Conservation (phyloP, 192 early-diverging fungal genomes). For the Gryganskiella cystojenkinii region DNA sequence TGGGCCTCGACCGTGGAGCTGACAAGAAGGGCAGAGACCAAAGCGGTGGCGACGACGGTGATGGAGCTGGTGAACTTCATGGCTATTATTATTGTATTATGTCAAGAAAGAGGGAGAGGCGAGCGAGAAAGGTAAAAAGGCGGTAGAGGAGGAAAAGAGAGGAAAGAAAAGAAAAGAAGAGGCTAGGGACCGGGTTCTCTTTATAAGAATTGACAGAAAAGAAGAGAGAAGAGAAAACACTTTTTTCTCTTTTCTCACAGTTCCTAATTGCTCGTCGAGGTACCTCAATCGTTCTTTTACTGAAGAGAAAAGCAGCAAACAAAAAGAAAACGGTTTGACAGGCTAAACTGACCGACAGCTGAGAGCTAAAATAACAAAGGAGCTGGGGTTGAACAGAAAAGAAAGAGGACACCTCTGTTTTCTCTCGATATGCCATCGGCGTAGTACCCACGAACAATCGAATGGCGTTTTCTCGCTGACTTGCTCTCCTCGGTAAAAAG, state of each 20-base stretch:
- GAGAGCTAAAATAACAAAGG: not conserved
- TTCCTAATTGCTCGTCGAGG: too few species aligned
- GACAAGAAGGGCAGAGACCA: constrained; percentile 35
- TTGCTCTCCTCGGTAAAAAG: too few species aligned
- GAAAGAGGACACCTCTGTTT: not conserved
- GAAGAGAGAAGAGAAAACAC: too few species aligned
- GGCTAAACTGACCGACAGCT: too few species aligned
- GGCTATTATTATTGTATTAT: not conserved
- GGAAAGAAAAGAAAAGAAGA: not conserved
- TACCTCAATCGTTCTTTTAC: too few species aligned
- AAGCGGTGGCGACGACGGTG: constrained; percentile 13
- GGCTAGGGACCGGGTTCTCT: not conserved
- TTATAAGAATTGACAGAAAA: too few species aligned
- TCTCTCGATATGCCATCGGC: too few species aligned
- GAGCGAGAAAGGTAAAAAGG: not conserved
- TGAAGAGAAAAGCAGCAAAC: too few species aligned
- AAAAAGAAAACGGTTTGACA: too few species aligned
- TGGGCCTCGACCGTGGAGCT: constrained; percentile 36
- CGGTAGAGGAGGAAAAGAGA: not conserved
- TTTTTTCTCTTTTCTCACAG: too few species aligned
- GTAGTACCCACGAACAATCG: too few species aligned
- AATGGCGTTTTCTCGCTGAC: too few species aligned
- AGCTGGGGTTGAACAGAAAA: not conserved
- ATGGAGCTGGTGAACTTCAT: constrained; percentile 35
- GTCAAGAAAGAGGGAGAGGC: not conserved